A percentile compares a stretch with the other conserved stretches of the same genome.
Evolutionary conservation across 176 grass and related monocot genomes (phyloP).

Genomic region (Miscanthus lutarioriparius): DNA sequence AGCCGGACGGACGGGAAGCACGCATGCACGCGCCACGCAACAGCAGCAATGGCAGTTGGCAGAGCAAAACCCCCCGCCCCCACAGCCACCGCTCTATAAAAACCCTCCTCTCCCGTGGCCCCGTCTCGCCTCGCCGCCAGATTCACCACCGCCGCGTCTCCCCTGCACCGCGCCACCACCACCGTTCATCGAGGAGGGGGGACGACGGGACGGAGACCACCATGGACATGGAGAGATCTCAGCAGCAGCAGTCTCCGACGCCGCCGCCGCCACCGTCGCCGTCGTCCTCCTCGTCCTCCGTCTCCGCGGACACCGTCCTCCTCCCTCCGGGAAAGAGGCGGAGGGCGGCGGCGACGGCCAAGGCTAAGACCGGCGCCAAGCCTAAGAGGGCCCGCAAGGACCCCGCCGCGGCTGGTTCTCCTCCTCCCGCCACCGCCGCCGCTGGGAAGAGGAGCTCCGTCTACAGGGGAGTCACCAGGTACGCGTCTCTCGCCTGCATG

Average conservation of each 20-base stretch:
- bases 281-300: slow-evolving; percentile 28
- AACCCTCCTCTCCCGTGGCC: neutral
- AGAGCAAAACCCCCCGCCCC: too few species aligned
- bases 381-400: slow-evolving; percentile 58
- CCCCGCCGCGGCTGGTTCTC: neutral
- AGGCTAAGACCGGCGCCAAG: slow-evolving; percentile 29
- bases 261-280: neutral
- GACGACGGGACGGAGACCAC: too few species aligned
- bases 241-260: neutral
- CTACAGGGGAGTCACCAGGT: slow-evolving; percentile 95
- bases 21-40: neutral
- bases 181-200: too few species aligned
- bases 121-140: neutral
- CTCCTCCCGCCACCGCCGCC: slow-evolving; percentile 33
- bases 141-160: neutral
- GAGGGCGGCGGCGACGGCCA: neutral
- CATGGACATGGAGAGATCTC: slow-evolving; percentile 40
- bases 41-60: neutral
- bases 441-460: slow-evolving; percentile 80
- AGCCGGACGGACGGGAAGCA: neutral
- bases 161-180: neutral
- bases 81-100: neutral
- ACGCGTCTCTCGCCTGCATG: neutral
- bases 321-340: neutral
- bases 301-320: slow-evolving; percentile 29